These are phyloP conservation scores for Chondrostereum purpureum DNA, from an alignment of 1,284 basidiomycete species.

Conservation along the genomic window DNA sequence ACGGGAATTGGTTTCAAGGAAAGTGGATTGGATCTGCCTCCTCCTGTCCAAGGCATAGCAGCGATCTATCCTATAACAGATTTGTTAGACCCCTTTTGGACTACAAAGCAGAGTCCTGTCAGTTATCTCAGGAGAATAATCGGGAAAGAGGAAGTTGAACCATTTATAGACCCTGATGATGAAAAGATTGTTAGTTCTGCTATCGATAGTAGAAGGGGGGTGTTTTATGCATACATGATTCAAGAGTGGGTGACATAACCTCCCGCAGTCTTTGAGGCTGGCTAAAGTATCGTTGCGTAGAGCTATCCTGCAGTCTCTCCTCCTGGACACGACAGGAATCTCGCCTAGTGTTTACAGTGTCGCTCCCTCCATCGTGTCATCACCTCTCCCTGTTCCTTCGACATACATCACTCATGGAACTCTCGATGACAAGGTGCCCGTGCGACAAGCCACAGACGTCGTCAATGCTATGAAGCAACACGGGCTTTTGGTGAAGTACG, in stretches of 20 bases:
- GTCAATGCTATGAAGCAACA: constrained; percentile 18
- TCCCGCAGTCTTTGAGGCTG: neutral
- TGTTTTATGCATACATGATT: constrained; percentile 33
- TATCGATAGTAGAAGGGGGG: constrained; percentile 20
- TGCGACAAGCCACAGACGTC: constrained; percentile 26
- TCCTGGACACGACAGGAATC: constrained; percentile 26
- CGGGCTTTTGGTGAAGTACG: constrained; percentile 18
- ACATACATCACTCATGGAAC: constrained; percentile 29
- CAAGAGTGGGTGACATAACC: constrained; percentile 25
- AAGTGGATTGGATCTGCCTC: constrained; percentile 22
- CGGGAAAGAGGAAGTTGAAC: constrained; percentile 21
- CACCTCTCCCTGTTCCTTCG: constrained; percentile 21
- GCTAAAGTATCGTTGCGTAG: constrained; percentile 13
- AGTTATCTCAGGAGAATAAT: constrained; percentile 26
- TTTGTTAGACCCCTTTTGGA: constrained; percentile 29
- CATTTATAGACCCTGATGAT: constrained; percentile 24
- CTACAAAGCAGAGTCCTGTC: constrained; percentile 26
- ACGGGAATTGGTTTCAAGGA: constrained; percentile 27
- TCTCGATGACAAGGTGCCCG: constrained; percentile 28
- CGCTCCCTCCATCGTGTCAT: constrained; percentile 20
- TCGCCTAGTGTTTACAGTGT: constrained; percentile 23
- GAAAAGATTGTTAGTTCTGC: constrained; percentile 20
- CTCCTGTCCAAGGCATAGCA: constrained; percentile 23
- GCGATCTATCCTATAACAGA: constrained; percentile 32
- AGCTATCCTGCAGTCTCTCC: constrained; percentile 21